These are phyloP conservation scores for Pichia sporocuriosa DNA, from an alignment of 805 yeast species.

Conservation along the genomic window DNA sequence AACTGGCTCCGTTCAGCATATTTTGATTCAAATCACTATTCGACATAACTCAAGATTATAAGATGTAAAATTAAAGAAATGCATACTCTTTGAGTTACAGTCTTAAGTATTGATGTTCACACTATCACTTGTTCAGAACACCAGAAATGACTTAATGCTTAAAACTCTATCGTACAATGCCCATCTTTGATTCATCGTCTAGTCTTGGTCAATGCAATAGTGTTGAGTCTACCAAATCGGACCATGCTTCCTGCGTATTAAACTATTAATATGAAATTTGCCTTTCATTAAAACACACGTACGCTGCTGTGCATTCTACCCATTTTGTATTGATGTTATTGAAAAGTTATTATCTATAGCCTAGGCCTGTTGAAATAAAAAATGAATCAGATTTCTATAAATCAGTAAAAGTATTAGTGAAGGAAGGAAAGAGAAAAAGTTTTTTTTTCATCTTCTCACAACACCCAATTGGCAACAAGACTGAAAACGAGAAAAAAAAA, in stretches of 20 bases:
- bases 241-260: slow-evolving; percentile 28
- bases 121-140: no score
- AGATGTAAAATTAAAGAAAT: no score
- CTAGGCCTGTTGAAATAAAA: slow-evolving; percentile 9
- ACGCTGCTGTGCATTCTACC: slow-evolving; percentile 99
- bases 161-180: no score
- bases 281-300: slow-evolving; percentile 39
- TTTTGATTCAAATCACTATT: not conserved
- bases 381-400: not conserved
- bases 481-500: no score
- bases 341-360: slow-evolving; percentile 8
- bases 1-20: slow-evolving; percentile 49
- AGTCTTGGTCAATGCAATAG: no score
- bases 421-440: not conserved
- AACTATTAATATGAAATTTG: slow-evolving; percentile 11
- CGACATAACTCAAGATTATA: slow-evolving; percentile 7
- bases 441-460: no score
- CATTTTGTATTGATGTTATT: slow-evolving; percentile 52
- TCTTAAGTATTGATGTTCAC: no score
- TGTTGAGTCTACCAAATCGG: slow-evolving; percentile 25
- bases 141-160: no score
- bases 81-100: no score
- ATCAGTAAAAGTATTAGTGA: no score
- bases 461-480: no score
- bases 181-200: no score